These are phyloP conservation scores for Cyberlindnera subsufficiens DNA, from an alignment of 805 yeast species.

Conservation along the genomic window DNA sequence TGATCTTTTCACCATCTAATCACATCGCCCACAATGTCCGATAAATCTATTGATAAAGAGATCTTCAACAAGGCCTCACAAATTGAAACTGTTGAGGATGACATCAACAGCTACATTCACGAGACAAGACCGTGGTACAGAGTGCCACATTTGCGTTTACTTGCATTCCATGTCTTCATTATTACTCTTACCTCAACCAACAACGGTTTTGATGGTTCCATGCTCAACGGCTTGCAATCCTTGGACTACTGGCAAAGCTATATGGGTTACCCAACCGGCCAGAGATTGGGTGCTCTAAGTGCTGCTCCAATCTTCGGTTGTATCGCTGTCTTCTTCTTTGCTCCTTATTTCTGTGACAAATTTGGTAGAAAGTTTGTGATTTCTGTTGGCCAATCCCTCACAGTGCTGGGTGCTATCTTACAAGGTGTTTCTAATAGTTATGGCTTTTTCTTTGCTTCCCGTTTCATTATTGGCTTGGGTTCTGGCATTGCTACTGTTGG, in stretches of 20 bases:
- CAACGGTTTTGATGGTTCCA: constrained; percentile 41
- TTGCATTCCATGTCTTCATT: constrained; percentile 30
- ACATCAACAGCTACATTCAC: constrained; percentile 5
- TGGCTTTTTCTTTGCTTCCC: constrained; percentile 14
- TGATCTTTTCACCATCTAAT: too few relatives aligned
- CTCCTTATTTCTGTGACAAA: constrained; percentile 28
- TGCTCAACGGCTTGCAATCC: constrained; percentile 43
- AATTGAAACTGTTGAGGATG: neutral
- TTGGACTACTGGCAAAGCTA: constrained; percentile 31
- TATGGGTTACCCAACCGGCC: constrained; percentile 35
- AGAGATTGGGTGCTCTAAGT: constrained; percentile 32
- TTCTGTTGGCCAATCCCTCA: constrained; percentile 12
- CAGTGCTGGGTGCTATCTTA: constrained; percentile 19
- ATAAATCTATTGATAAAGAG: constrained; percentile 1
- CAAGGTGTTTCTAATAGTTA: constrained; percentile 27
- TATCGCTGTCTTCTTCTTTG: constrained; percentile 27
- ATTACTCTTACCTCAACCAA: constrained; percentile 41
- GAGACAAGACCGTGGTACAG: constrained; percentile 26
- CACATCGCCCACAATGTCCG: neutral
- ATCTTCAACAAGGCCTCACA: too few relatives aligned
- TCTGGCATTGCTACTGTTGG: constrained; percentile 30
- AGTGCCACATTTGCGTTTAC: constrained; percentile 30
- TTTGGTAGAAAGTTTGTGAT: constrained; percentile 33
- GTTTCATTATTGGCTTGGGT: constrained; percentile 47
- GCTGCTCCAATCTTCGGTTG: constrained; percentile 38